Percentiles rank a stretch among this genome's conserved stretches.
phyloP scores from a whole-genome alignment of 306 rosid species.

The Gleditsia sinensis region DNA sequence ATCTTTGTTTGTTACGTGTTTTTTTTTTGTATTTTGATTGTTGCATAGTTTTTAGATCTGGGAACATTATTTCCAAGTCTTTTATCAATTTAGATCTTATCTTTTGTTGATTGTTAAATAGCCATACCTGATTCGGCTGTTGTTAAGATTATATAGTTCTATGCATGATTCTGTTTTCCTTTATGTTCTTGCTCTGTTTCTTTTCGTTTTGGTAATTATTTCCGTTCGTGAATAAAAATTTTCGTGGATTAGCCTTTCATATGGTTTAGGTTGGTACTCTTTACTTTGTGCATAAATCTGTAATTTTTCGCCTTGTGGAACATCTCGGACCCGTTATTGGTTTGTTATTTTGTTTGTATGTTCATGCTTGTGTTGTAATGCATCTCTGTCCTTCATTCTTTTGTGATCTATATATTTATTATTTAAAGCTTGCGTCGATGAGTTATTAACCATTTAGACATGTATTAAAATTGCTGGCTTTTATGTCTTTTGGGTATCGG shows the following conservation, averaged over 20 bases:
- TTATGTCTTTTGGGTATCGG: background rate
- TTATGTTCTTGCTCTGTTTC: background rate
- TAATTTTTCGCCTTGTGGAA: background rate
- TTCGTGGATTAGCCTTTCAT: background rate
- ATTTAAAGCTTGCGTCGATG: background rate
- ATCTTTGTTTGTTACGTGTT: background rate
- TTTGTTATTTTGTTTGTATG: background rate
- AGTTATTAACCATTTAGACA: too few relatives aligned
- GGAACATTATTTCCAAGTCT: background rate
- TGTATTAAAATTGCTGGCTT: background rate
- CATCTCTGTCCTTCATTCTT: background rate
- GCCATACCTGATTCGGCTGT: background rate
- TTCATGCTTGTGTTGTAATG: background rate
- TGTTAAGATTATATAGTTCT: background rate
- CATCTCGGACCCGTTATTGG: background rate
- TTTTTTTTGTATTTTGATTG: background rate
- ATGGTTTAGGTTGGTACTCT: background rate
- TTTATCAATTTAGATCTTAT: background rate
- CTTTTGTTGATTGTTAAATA: background rate
- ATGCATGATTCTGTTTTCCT: background rate
- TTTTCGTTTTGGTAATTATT: background rate
- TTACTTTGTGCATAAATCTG: background rate
- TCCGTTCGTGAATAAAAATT: background rate
- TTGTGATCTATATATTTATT: background rate
- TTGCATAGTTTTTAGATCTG: conserved; percentile 7